These are phyloP conservation scores for Aspergillus costaricaensis DNA, from an alignment of 2,329 filamentous ascomycete genomes.

Conservation along the genomic window DNA sequence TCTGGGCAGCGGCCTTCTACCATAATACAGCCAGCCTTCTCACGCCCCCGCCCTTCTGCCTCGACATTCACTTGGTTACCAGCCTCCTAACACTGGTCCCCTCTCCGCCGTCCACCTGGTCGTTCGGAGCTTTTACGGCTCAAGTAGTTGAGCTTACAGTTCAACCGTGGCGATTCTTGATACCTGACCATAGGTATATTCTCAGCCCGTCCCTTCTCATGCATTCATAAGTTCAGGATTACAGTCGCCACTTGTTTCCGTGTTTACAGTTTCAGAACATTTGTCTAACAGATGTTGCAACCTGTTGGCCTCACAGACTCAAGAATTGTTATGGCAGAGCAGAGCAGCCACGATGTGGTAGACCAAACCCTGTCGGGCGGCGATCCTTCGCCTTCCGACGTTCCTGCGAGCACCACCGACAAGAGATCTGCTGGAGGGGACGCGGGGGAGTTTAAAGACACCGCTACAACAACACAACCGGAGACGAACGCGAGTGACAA, in stretches of 20 bases:
- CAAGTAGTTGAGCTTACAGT: slow-evolving; percentile 38
- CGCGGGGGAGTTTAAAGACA: slow-evolving; percentile 46
- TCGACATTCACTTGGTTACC: slow-evolving; percentile 18
- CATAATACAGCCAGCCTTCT: slow-evolving; percentile 24
- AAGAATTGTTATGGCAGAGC: slow-evolving; percentile 72
- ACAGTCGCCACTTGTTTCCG: slow-evolving; percentile 22
- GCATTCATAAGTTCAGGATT: slow-evolving; percentile 19
- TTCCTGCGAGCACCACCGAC: slow-evolving; percentile 62
- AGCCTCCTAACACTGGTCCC: slow-evolving; percentile 28
- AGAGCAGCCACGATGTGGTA: slow-evolving; percentile 71
- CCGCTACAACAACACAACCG: slow-evolving; percentile 36
- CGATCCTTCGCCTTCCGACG: slow-evolving; percentile 65
- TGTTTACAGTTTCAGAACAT: slow-evolving; percentile 23
- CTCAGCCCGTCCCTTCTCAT: slow-evolving; percentile 23
- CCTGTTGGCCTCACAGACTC: slow-evolving; percentile 43
- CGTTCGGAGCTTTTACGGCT: slow-evolving; percentile 38
- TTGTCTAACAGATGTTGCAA: slow-evolving; percentile 39
- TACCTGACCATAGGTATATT: slow-evolving; percentile 47
- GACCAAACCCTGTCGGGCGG: slow-evolving; percentile 69
- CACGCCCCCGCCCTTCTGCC: slow-evolving; percentile 18
- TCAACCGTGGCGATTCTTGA: slow-evolving; percentile 46
- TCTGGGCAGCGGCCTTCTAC: slow-evolving; percentile 28
- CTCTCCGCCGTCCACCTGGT: slow-evolving; percentile 31
- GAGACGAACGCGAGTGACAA: slow-evolving; percentile 28
- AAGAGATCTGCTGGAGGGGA: slow-evolving; percentile 55